Percentiles rank a stretch among this genome's conserved stretches.
Evolutionary conservation across 345 rosid genomes (phyloP).

Genomic region (Nasturtium officinale): DNA sequence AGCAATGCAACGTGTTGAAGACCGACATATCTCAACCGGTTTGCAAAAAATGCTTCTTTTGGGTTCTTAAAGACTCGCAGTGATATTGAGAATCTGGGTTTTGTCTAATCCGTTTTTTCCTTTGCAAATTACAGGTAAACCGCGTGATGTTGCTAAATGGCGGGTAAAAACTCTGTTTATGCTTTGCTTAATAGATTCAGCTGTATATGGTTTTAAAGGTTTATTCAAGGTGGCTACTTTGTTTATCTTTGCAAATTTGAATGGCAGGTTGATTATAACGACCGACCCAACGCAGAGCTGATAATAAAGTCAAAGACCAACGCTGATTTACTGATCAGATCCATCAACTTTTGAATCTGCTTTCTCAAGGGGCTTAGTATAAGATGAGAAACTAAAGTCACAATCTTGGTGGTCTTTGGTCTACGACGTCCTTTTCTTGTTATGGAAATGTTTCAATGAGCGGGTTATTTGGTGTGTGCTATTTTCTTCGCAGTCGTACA

Average conservation of each 20-base stretch:
- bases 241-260: neutral
- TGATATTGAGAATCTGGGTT: neutral
- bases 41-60: neutral
- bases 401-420: constrained; percentile 6
- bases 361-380: neutral
- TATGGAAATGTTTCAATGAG: constrained; percentile 1
- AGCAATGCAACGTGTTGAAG: constrained; percentile 76
- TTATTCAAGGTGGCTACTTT: neutral
- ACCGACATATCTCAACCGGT: constrained; percentile 84
- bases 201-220: neutral
- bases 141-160: constrained; percentile 78
- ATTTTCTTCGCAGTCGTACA: neutral
- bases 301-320: constrained; percentile 69
- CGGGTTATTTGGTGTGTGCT: neutral
- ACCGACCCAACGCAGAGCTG: constrained; percentile 83
- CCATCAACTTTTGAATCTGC: constrained; percentile 46
- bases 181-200: neutral
- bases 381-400: neutral
- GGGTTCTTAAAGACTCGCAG: neutral
- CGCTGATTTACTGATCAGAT: constrained; percentile 68
- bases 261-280: constrained; percentile 79
- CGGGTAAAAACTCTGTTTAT: constrained; percentile 51
- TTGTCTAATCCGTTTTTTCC: neutral
- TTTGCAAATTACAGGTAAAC: constrained; percentile 57
- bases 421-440: neutral